Conservation (phyloP, 2,329 filamentous ascomycete genomes). For the Metarhizium sp. region DNA sequence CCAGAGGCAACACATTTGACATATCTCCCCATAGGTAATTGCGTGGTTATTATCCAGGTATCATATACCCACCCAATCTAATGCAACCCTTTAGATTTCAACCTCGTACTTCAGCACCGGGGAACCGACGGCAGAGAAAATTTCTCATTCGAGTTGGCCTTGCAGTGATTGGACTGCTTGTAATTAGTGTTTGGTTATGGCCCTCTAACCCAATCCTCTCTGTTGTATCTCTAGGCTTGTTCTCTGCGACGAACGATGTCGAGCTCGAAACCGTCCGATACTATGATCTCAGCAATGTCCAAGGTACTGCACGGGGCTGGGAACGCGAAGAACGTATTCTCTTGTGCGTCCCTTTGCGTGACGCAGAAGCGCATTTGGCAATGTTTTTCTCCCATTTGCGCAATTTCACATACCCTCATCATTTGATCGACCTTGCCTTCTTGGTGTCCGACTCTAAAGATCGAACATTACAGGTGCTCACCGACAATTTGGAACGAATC, state of each 20-base stretch:
- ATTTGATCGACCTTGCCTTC: conserved; percentile 92
- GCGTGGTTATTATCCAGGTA: background rate
- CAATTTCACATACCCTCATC: conserved; percentile 95
- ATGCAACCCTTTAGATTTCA: conserved; percentile 46
- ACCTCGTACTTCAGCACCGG: conserved; percentile 64
- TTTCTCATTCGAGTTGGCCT: conserved; percentile 60
- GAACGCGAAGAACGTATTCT: conserved; percentile 92
- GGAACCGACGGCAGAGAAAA: conserved; percentile 63
- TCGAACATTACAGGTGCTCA: conserved; percentile 68
- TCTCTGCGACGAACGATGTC: conserved; percentile 57
- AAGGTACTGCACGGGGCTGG: conserved; percentile 89
- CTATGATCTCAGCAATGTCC: conserved; percentile 87
- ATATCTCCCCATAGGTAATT: conserved; percentile 79
- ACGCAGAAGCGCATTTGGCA: conserved; percentile 80
- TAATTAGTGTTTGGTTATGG: conserved; percentile 70
- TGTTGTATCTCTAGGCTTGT: conserved; percentile 58
- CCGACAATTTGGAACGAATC: conserved; percentile 64
- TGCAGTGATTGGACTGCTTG: conserved; percentile 45
- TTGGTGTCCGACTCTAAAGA: conserved; percentile 97
- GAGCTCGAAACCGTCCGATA: conserved; percentile 93
- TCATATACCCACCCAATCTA: background rate
- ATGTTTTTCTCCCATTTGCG: conserved; percentile 99
- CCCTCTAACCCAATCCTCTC: conserved; percentile 54
- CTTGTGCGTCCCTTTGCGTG: conserved; percentile 86
- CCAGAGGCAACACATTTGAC: conserved; percentile 68